Evolutionary conservation across 192 early-diverging fungal species (phyloP).

Genomic region (Mortierella alpina): DNA sequence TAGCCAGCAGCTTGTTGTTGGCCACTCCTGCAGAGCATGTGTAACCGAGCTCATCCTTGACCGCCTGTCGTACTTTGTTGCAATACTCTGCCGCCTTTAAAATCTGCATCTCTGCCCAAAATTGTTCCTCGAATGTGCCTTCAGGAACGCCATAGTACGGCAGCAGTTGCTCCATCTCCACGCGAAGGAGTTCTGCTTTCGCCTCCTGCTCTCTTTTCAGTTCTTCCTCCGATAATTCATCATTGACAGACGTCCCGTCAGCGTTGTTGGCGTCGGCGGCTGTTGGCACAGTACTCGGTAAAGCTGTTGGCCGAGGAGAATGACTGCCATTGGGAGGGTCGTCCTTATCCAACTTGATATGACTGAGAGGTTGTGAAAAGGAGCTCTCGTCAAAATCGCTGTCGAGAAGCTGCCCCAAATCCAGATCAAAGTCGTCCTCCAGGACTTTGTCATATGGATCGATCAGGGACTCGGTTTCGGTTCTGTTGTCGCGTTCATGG

Average conservation of each 20-base stretch:
- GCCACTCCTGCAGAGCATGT: slow-evolving; percentile 87
- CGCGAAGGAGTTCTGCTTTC: slow-evolving; percentile 19
- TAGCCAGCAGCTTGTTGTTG: slow-evolving; percentile 88
- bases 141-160: slow-evolving; percentile 44
- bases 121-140: slow-evolving; percentile 42
- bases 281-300: neutral
- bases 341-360: too few relatives aligned
- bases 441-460: neutral
- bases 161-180: slow-evolving; percentile 11
- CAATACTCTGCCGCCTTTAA: slow-evolving; percentile 77
- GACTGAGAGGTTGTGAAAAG: too few relatives aligned
- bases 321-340: too few relatives aligned
- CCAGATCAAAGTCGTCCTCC: slow-evolving; percentile 32
- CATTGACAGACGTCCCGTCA: neutral
- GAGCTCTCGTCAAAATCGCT: slow-evolving; percentile 7
- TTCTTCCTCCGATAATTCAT: slow-evolving; percentile 33
- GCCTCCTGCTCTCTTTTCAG: slow-evolving; percentile 15
- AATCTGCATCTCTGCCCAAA: slow-evolving; percentile 87
- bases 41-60: slow-evolving; percentile 78
- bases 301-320: neutral
- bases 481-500: slow-evolving; percentile 2
- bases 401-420: slow-evolving; percentile 18
- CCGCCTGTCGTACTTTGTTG: slow-evolving; percentile 67
- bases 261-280: neutral
- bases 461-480: neutral